Percentiles rank a stretch among this genome's conserved stretches.
Conservation (phyloP, 768 basidiomycete species). For the Naganishia antarctica region DNA sequence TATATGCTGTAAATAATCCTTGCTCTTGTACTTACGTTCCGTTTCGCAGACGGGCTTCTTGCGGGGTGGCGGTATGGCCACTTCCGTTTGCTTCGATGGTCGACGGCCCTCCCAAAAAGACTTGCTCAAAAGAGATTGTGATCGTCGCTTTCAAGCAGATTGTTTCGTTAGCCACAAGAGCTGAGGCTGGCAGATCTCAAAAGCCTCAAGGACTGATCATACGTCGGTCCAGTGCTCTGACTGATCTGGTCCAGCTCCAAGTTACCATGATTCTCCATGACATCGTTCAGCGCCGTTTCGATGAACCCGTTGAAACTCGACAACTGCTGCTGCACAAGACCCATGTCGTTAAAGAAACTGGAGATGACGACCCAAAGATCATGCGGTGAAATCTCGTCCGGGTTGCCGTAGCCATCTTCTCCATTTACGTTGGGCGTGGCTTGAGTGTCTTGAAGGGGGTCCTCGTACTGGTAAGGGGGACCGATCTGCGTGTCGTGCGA, state of each 20-base stretch:
- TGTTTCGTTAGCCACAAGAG: not conserved
- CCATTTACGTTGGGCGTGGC: slow-evolving; percentile 7
- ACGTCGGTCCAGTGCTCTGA: slow-evolving; percentile 84
- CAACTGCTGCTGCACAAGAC: slow-evolving; percentile 93
- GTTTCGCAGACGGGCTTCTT: slow-evolving; percentile 90
- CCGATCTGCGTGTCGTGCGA: too few relatives aligned
- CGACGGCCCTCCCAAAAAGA: slow-evolving; percentile 90
- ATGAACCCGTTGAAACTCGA: slow-evolving; percentile 99
- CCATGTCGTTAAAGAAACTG: slow-evolving; percentile 93
- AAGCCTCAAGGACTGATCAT: slow-evolving; percentile 49
- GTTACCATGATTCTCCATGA: slow-evolving; percentile 93
- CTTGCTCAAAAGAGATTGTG: slow-evolving; percentile 95
- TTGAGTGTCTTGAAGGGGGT: too few relatives aligned
- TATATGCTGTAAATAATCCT: not conserved
- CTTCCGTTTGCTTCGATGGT: slow-evolving; percentile 87
- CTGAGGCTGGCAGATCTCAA: not conserved
- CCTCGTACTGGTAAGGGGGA: too few relatives aligned
- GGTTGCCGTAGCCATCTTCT: not conserved
- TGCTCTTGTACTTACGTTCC: slow-evolving; percentile 57
- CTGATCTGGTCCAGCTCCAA: slow-evolving; percentile 93
- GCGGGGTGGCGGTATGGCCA: slow-evolving; percentile 88
- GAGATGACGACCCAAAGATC: slow-evolving; percentile 65
- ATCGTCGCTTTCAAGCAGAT: slow-evolving; percentile 61
- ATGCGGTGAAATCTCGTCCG: slow-evolving; percentile 33
- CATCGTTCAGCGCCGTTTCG: slow-evolving; percentile 98